Evolutionary conservation across 257 asterid species (phyloP).

Genomic region (Eucommia ulmoides): DNA sequence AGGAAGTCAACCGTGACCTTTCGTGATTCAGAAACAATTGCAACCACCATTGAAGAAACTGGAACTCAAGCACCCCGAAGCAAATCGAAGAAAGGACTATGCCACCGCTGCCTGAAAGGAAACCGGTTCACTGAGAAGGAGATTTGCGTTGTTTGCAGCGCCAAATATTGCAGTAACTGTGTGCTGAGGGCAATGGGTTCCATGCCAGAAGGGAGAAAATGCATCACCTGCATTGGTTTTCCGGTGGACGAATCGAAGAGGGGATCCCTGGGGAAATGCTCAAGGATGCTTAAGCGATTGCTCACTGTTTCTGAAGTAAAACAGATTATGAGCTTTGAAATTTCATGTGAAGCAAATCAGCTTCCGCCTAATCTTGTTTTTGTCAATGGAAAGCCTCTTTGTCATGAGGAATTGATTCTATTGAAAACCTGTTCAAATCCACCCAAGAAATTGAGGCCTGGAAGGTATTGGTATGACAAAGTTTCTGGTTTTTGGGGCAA

Average conservation of each 20-base stretch:
- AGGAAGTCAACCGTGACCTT: constrained; percentile 36
- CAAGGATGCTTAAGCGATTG: constrained; percentile 51
- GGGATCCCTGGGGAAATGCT: constrained; percentile 53
- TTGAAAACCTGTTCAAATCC: constrained; percentile 64
- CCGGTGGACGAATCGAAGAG: constrained; percentile 53
- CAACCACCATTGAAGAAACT: constrained; percentile 21
- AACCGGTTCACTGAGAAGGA: constrained; percentile 53
- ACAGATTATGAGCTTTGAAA: constrained; percentile 45
- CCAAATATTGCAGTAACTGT: constrained; percentile 66
- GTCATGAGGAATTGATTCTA: constrained; percentile 38
- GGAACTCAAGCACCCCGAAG: constrained; percentile 32
- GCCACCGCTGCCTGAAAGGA: constrained; percentile 47
- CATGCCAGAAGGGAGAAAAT: constrained; percentile 93
- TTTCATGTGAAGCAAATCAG: constrained; percentile 53
- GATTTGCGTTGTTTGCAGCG: constrained; percentile 67
- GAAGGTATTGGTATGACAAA: constrained; percentile 85
- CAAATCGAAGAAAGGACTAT: constrained; percentile 42
- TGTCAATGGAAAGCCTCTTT: constrained; percentile 49
- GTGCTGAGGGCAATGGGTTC: constrained; percentile 90
- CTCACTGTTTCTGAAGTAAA: constrained; percentile 28
- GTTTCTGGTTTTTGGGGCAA: constrained; percentile 92
- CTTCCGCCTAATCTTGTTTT: constrained; percentile 44
- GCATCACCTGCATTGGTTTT: constrained; percentile 49
- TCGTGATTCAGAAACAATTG: constrained; percentile 22
- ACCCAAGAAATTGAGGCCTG: constrained; percentile 81